Conservation (phyloP, 2,329 filamentous ascomycete genomes). For the Elsinoe batatas region DNA sequence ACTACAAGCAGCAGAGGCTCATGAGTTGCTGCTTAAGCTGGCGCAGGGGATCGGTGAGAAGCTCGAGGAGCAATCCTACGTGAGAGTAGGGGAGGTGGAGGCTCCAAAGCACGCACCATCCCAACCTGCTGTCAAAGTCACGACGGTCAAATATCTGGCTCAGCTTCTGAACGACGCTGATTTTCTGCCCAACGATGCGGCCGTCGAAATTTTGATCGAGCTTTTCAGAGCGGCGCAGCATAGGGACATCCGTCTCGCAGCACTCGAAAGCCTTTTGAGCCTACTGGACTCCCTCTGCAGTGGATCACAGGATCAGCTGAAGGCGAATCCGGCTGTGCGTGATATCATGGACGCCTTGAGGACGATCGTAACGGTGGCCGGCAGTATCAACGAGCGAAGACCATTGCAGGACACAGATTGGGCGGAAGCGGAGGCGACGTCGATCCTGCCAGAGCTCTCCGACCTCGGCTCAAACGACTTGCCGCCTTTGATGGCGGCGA, state of each 20-base stretch:
- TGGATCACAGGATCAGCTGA: not conserved
- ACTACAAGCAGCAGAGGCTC: not conserved
- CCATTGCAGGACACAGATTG: not conserved
- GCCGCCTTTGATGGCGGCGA: not conserved
- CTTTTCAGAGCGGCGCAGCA: not conserved
- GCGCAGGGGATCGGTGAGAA: not conserved
- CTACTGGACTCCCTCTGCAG: not conserved
- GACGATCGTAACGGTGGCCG: not conserved
- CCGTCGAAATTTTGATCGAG: not conserved
- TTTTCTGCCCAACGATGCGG: not conserved
- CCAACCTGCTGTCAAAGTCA: not conserved
- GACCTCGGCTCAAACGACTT: not conserved
- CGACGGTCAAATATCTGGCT: not conserved
- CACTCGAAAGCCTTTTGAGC: not conserved
- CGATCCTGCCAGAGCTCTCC: not conserved
- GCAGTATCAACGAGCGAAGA: not conserved
- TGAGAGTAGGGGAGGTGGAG: not conserved
- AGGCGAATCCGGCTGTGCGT: not conserved
- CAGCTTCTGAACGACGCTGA: not conserved
- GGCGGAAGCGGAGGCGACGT: not conserved
- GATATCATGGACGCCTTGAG: not conserved
- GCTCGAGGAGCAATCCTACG: not conserved
- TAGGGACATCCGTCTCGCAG: not conserved
- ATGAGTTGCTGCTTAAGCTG: not conserved
- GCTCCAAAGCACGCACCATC: not conserved